Percentiles rank a stretch among this genome's conserved stretches.
Conservation (phyloP, 495 filamentous ascomycete species). For the Neurospora intermedia region DNA sequence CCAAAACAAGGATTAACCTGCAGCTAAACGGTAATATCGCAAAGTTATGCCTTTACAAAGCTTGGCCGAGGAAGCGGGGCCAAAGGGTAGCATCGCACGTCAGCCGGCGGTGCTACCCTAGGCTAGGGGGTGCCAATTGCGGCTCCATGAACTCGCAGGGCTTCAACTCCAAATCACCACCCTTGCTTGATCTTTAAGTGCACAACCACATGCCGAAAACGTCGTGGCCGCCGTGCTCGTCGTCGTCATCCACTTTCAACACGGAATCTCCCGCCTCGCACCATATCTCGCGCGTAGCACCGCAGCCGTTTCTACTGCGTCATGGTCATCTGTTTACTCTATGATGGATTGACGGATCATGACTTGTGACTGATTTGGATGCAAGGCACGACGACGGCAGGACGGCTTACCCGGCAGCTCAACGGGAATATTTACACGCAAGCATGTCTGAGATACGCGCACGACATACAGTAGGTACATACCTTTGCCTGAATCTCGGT, state of each 20-base stretch:
- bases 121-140: not conserved
- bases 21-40: not conserved
- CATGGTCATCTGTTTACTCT: not conserved
- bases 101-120: not conserved
- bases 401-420: not conserved
- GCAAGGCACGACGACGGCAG: not conserved
- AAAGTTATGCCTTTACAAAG: not conserved
- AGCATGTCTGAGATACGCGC: not conserved
- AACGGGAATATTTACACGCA: not conserved
- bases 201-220: not conserved
- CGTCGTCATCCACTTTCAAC: not conserved
- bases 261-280: not conserved
- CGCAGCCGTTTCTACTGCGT: not conserved
- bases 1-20: not conserved
- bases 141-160: not conserved
- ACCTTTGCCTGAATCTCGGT: not conserved
- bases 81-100: not conserved
- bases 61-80: not conserved
- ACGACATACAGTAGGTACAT: not conserved
- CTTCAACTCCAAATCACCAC: not conserved
- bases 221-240: not conserved
- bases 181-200: not conserved
- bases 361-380: not conserved
- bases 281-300: not conserved
- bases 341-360: not conserved